Evolutionary conservation across 257 asterid genomes (phyloP).

Genomic region (Plectranthus barbatus): DNA sequence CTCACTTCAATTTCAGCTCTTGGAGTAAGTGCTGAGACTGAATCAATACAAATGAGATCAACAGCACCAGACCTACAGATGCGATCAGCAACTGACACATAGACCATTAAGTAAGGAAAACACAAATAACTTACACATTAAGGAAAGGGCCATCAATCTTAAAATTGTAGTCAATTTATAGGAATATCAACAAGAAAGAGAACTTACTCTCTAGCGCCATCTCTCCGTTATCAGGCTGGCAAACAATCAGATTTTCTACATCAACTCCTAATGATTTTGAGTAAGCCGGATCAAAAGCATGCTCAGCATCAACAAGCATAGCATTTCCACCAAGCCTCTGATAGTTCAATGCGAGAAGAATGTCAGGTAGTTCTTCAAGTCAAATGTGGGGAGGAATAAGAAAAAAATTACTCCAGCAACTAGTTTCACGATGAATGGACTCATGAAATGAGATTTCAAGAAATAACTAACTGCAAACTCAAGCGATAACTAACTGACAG

Average conservation of each 20-base stretch:
- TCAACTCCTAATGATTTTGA: constrained; percentile 93
- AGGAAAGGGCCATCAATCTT: background rate
- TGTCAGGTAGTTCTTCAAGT: constrained; percentile 13
- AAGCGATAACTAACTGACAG: constrained; percentile 1
- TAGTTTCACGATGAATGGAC: background rate
- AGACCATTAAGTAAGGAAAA: background rate
- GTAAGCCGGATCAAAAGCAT: constrained; percentile 96
- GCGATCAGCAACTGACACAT: constrained; percentile 86
- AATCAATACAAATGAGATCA: constrained; percentile 96
- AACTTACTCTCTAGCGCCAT: constrained; percentile 94
- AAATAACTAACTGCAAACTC: background rate
- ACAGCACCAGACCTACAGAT: constrained; percentile 98
- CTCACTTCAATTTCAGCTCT: constrained; percentile 98
- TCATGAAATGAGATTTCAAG: constrained; percentile 5
- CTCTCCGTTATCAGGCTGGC: constrained; percentile 99
- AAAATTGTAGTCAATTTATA: background rate
- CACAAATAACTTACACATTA: background rate
- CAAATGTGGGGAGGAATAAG: background rate
- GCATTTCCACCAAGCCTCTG: constrained; percentile 98
- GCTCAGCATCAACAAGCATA: constrained; percentile 99
- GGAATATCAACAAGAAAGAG: constrained; percentile 19
- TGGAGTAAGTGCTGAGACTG: constrained; percentile 98
- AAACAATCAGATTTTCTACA: constrained; percentile 93
- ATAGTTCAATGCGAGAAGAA: constrained; percentile 16
- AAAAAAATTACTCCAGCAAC: background rate